phyloP scores from a whole-genome alignment of 495 filamentous ascomycete genomes.

The Parmelia sp. region DNA sequence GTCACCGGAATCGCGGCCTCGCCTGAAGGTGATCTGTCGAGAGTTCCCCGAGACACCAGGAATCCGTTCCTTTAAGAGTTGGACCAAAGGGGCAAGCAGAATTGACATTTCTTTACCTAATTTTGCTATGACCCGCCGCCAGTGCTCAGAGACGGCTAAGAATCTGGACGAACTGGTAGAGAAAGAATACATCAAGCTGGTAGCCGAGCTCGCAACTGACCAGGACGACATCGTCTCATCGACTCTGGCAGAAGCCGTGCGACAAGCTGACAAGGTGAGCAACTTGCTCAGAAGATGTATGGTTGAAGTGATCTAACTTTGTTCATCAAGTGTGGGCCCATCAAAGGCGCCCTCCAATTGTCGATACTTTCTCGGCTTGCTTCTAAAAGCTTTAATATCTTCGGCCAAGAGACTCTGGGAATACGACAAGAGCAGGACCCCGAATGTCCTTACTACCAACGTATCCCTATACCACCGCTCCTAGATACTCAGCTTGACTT shows the following conservation, averaged over 20 bases:
- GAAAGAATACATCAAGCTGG: not conserved
- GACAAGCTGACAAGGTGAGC: slow-evolving; percentile 3
- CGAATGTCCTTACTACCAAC: not conserved
- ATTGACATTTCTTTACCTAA: not conserved
- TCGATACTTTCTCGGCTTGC: slow-evolving; percentile 7
- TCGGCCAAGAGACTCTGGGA: not conserved
- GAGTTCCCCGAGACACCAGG: not conserved
- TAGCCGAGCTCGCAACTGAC: not conserved
- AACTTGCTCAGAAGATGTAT: too few species aligned
- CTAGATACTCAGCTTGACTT: slow-evolving; percentile 12
- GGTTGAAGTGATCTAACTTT: not conserved
- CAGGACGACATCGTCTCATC: not conserved
- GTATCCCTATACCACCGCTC: slow-evolving; percentile 12
- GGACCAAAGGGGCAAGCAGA: not conserved
- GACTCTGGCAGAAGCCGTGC: slow-evolving; percentile 4
- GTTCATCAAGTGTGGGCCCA: not conserved
- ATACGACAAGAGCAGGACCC: not conserved
- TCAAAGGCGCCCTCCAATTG: slow-evolving; percentile 3
- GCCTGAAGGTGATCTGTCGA: not conserved
- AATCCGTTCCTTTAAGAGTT: not conserved
- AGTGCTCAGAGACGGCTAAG: not conserved
- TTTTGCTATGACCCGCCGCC: not conserved
- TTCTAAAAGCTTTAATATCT: slow-evolving; percentile 15
- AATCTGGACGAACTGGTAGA: not conserved
- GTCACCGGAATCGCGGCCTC: not conserved